Evolutionary conservation across 2,329 filamentous ascomycete genomes (phyloP), one percentile per base, ranked within the genome.

Genomic region (Claviceps cyperi): DNA sequence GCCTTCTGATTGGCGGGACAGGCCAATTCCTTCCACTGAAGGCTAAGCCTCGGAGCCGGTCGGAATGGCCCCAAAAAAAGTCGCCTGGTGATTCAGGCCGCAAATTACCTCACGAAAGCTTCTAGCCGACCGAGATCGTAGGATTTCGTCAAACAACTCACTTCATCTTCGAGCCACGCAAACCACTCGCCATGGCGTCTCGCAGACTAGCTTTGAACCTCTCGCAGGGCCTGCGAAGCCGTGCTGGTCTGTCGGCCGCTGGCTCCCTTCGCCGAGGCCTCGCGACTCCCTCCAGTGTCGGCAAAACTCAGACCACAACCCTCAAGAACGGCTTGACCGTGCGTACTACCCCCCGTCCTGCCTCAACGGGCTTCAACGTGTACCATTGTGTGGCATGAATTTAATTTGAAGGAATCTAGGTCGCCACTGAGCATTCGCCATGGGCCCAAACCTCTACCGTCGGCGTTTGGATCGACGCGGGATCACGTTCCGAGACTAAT

Each of bases 381-480:
- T 51, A 45, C 43, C 49, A 50, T 50, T 52, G 52, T 9, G 22
- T 35, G 39, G 50, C 53, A 59, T 50, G 57, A 51, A 53, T 53
- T 62, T 66, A 54, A 69, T 58, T 19, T 37, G 22, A 46, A 17
- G 46, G 15, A 41, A 38, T 51, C 3, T 68, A 97, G 91, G 89
- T 98, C 68, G 92, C 92, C 60, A 94, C 92, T 62, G 91, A 98
- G 72, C 86, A 97, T 77, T 96, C 90, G 57, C 92, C 91, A 62
- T 97, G 89, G 79, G 91, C 91, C 64, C 90, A 97, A 77, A 97
- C 92, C 55, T 95, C 90, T 64, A 97, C 91, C 50, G 90, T 97
- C 64, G 92, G 92, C 69, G 88, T 98, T 59, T 98, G 92, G 90
- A 98, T 98, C 70, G 94, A 98, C 74, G 91, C 94, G 69, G 92